These are phyloP conservation scores for Anacardium occidentale DNA, from an alignment of 345 rosid genomes.

Conservation along the genomic window DNA sequence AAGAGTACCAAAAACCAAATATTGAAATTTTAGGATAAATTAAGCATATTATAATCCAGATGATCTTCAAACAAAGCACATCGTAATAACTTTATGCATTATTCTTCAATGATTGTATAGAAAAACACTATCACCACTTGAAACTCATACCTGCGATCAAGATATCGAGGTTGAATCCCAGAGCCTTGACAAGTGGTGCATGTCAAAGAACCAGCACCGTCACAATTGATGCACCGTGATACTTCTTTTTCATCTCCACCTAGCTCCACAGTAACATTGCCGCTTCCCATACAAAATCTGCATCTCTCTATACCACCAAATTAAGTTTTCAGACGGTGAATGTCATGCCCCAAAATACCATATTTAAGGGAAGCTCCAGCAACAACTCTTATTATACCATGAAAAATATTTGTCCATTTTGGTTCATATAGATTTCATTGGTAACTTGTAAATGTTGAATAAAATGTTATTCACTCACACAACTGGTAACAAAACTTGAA, in stretches of 20 bases:
- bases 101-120: not conserved
- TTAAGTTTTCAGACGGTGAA: not conserved
- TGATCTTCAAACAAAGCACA: not conserved
- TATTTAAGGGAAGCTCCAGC: not conserved
- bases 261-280: slow-evolving; percentile 62
- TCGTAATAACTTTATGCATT: not conserved
- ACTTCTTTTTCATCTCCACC: slow-evolving; percentile 81
- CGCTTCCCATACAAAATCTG: slow-evolving; percentile 83
- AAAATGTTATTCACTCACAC: not conserved
- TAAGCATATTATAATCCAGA: too few species aligned
- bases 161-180: slow-evolving; percentile 96
- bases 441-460: not conserved
- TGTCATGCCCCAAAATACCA: not conserved
- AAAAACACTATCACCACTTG: not conserved
- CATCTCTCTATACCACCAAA: slow-evolving; percentile 58
- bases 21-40: not conserved
- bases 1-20: not conserved
- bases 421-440: not conserved
- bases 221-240: slow-evolving; percentile 77
- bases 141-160: slow-evolving; percentile 78
- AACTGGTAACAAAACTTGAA: too few species aligned
- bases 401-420: not conserved
- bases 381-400: not conserved
- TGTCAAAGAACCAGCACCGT: slow-evolving; percentile 77
- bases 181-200: slow-evolving; percentile 97